These are phyloP conservation scores for Suhomyces emberorum DNA, from an alignment of 805 yeast species.

Conservation along the genomic window DNA sequence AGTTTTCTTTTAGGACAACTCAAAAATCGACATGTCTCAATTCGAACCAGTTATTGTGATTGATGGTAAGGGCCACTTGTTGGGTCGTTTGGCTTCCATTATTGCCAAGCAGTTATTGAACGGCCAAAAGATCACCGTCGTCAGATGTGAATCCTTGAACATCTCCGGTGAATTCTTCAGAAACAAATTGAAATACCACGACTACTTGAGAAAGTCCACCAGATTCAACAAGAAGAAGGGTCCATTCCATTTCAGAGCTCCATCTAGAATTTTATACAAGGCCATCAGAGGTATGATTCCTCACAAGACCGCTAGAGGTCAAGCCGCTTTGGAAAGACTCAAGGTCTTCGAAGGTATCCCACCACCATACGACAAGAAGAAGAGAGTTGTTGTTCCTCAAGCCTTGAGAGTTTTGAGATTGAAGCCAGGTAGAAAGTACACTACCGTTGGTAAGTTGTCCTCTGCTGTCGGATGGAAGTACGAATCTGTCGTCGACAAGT, in stretches of 20 bases:
- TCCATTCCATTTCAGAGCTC: conserved; percentile 99
- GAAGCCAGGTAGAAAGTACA: conserved; percentile 99
- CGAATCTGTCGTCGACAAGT: conserved; percentile 95
- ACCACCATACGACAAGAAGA: conserved; percentile 99
- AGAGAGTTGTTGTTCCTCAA: conserved; percentile 99
- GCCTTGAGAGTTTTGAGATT: conserved; percentile 98
- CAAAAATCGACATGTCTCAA: conserved; percentile 57
- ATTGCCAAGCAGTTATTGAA: conserved; percentile 97
- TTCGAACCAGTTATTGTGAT: conserved; percentile 97
- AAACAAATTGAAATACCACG: conserved; percentile 99
- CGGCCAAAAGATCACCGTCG: conserved; percentile 97
- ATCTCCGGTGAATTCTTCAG: conserved; percentile 99
- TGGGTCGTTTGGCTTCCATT: conserved; percentile 98
- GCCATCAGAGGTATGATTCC: conserved; percentile 99
- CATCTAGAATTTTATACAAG: conserved; percentile 99
- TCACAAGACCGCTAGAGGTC: conserved; percentile 99
- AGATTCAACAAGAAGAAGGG: conserved; percentile 98
- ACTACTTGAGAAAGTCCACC: conserved; percentile 98
- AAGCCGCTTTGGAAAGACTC: conserved; percentile 98
- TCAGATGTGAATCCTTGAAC: conserved; percentile 97
- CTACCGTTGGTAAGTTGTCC: conserved; percentile 95
- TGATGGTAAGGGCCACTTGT: conserved; percentile 99
- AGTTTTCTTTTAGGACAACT: conserved; percentile 5
- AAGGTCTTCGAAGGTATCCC: conserved; percentile 99
- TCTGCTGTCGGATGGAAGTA: conserved; percentile 99